phyloP scores from a whole-genome alignment of 2,329 filamentous ascomycete species.

The Cordyceps militaris region DNA sequence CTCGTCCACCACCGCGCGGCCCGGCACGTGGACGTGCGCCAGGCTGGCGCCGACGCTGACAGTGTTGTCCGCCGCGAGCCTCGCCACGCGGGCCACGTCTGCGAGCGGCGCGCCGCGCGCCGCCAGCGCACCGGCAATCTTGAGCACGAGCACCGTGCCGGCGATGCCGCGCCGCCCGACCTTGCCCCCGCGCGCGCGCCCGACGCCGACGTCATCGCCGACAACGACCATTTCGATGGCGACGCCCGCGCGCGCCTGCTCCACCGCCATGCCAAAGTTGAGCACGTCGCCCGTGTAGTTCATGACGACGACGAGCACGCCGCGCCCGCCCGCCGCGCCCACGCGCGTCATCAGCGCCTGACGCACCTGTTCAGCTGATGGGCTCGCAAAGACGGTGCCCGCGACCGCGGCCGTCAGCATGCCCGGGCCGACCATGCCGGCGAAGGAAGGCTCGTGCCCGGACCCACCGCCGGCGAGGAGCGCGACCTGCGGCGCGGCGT shows the following conservation, averaged over 20 bases:
- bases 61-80: slow-evolving; percentile 65
- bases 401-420: slow-evolving; percentile 76
- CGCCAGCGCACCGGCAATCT: slow-evolving; percentile 79
- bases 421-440: slow-evolving; percentile 75
- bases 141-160: slow-evolving; percentile 84
- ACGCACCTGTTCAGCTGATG: slow-evolving; percentile 75
- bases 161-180: slow-evolving; percentile 87
- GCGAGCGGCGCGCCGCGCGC: slow-evolving; percentile 60
- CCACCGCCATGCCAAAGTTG: slow-evolving; percentile 89
- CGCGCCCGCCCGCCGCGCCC: slow-evolving; percentile 49
- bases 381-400: slow-evolving; percentile 80
- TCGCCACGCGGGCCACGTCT: slow-evolving; percentile 66
- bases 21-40: slow-evolving; percentile 89
- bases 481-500: slow-evolving; percentile 58
- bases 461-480: slow-evolving; percentile 83
- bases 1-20: slow-evolving; percentile 55
- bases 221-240: slow-evolving; percentile 85
- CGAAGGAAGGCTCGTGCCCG: slow-evolving; percentile 85
- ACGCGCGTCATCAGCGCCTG: slow-evolving; percentile 68
- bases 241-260: slow-evolving; percentile 80
- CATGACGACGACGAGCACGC: slow-evolving; percentile 87
- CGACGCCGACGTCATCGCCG: slow-evolving; percentile 87
- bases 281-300: slow-evolving; percentile 89
- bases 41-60: slow-evolving; percentile 82
- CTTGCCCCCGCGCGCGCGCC: slow-evolving; percentile 74